Evolutionary conservation across 1,139 yeast genomes (phyloP), one percentile per base, ranked within the genome.

Genomic region (Wickerhamomyces sp.): DNA sequence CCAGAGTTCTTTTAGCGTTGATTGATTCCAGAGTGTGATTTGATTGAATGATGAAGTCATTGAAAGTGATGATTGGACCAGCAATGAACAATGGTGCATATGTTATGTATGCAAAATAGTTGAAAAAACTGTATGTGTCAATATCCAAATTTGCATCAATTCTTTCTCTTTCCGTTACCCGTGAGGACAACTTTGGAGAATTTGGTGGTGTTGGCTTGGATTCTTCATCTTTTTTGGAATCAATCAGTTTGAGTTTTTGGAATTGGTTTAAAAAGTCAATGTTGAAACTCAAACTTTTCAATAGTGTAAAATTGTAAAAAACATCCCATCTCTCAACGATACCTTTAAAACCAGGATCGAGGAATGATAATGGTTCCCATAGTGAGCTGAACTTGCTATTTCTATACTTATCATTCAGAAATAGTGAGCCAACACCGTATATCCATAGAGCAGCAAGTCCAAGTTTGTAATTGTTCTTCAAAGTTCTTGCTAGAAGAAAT

Each of bases 261-360:
- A 57, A 60, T 43, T 74, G 64, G 48, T 72, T 75, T 28, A 81
- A 57, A 51, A 72, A 87, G 58, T 93, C 99, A 45, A 85, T 58
- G 46, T 85, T 85, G 59, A 71, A 91, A 38, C 96, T 85, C 32
- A 93, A 62, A 74, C 88, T 75, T 47, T 96, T 70, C 36, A 93
- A 68, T 44, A 91, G 64, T 1, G 95, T 81, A 58, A 93, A 87
- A 58, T 91, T 93, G 69, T 79, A 93, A 51, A 85, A 86, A 8
- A 93, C 96, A 54, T 91, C 97, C 99, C 99, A 93, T 47, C 97
- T 68, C 15, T 77, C 70, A 46, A 91, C 78, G 18, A 89, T 70
- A 0, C 98, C 97, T 55, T 66, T 68, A 49, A 70, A 78, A 1
- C 76, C 71, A 23, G 59, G 46, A 49, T 79, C 94, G 46, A 86